Conservation (phyloP, 306 rosid species). For the Benincasa hispida region DNA sequence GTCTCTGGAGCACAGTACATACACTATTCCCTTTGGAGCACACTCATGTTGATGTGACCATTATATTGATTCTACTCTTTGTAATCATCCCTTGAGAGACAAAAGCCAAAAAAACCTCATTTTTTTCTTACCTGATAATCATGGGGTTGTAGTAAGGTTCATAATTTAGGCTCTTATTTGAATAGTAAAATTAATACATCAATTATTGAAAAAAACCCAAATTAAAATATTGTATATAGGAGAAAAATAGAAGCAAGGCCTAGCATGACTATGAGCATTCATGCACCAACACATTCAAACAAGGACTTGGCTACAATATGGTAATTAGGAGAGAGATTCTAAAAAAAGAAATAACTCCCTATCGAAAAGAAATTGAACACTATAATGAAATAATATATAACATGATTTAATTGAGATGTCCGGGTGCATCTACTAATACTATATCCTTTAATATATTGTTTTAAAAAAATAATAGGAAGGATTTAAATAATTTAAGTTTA, state of each 20-base stretch:
- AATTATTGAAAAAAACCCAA: neutral
- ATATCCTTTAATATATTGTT: no score
- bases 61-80: neutral
- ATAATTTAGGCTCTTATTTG: neutral
- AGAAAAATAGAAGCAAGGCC: neutral
- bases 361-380: neutral
- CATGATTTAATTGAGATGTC: no score
- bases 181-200: neutral
- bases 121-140: neutral
- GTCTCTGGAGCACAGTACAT: neutral
- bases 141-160: neutral
- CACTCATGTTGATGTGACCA: neutral
- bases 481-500: neutral
- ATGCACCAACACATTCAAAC: neutral
- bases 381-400: neutral
- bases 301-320: neutral
- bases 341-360: neutral
- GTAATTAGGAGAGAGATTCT: neutral
- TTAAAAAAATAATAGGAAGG: neutral
- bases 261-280: neutral
- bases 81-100: neutral
- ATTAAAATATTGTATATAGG: neutral
- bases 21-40: neutral
- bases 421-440: no score
- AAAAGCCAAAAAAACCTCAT: neutral